Evolutionary conservation across 2,329 filamentous ascomycete genomes (phyloP), one percentile per base, ranked within the genome.

Genomic region (Trichoderma gracile): DNA sequence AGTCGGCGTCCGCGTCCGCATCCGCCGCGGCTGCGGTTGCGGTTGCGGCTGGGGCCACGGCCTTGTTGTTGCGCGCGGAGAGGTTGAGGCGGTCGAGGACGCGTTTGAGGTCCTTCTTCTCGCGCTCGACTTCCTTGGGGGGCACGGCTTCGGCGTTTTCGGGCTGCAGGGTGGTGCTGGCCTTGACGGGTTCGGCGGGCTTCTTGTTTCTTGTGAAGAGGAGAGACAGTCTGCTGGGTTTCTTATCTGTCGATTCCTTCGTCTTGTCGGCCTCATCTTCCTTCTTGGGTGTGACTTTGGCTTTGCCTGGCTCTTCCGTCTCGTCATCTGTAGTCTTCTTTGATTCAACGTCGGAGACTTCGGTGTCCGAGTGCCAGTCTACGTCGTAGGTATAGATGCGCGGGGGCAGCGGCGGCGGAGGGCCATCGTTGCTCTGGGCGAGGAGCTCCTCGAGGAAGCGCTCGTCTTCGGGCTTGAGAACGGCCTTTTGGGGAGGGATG

Each of bases 1-100:
- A 94, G 70, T 96, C 93, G 66, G 86, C 85, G n/a, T 91, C 91
- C 64, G 97, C 85, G 65, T 87, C 85, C n/a, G n/a, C n/a, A n/a
- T n/a, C n/a, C n/a, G n/a, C n/a, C n/a, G n/a, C n/a, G n/a, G n/a
- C n/a, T n/a, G n/a, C n/a, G n/a, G n/a, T n/a, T n/a, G n/a, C 89
- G 76, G 30, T 8, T 6, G 91, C 91, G 64, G 97, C 84, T 14
- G 89, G 89, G 76, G 30, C 30, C 1, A 97, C 91, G 66, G 91
- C 91, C 65, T 88, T 89, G 79, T 96, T 95, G 80, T 96, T 93
- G 69, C 89, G 85, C 6, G 91, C 90, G 5, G 90, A 86, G 38
- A 96, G 86, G 73, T 96, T 93, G 67, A 99, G 84, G 50, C 91
- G 86, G 72, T 96, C 90, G 30, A 99, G 88, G 23, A 97, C 86